Percentiles rank a stretch among this genome's conserved stretches.
Conservation (phyloP, 345 rosid species). For the Pistacia vera region DNA sequence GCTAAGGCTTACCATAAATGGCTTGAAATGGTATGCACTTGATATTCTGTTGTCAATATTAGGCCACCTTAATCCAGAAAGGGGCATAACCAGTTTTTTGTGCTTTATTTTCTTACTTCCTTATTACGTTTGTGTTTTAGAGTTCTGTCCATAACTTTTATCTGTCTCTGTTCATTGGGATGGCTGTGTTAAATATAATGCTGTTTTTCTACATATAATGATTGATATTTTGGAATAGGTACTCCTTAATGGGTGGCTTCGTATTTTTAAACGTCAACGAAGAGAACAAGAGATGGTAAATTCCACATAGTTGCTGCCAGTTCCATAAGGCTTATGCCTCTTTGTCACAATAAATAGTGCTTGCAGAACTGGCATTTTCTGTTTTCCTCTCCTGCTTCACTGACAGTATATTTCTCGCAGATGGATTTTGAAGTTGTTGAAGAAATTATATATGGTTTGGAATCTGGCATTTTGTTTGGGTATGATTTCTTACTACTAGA, state of each 20-base stretch:
- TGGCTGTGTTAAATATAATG: slow-evolving; percentile 11
- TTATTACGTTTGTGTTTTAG: neutral
- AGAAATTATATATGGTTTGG: slow-evolving; percentile 95
- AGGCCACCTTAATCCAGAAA: slow-evolving; percentile 4
- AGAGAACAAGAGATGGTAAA: slow-evolving; percentile 85
- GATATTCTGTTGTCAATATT: neutral
- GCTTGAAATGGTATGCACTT: neutral
- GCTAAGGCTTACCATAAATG: neutral
- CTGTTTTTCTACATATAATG: slow-evolving; percentile 20
- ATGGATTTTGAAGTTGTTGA: slow-evolving; percentile 94
- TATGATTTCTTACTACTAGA: slow-evolving; percentile 29
- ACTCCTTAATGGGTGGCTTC: slow-evolving; percentile 91
- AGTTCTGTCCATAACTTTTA: neutral
- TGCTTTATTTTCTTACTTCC: neutral
- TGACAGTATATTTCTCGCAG: slow-evolving; percentile 44
- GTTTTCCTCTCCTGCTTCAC: neutral
- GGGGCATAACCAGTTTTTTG: neutral
- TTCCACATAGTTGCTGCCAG: slow-evolving; percentile 3
- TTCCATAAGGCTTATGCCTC: neutral
- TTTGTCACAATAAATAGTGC: neutral
- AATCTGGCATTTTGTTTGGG: slow-evolving; percentile 97
- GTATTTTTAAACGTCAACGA: slow-evolving; percentile 73
- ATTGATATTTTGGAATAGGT: slow-evolving; percentile 42
- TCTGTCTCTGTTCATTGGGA: slow-evolving; percentile 5
- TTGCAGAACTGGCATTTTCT: slow-evolving; percentile 8